Conservation (phyloP, 805 yeast species). For the Lipomyces yamadae region DNA sequence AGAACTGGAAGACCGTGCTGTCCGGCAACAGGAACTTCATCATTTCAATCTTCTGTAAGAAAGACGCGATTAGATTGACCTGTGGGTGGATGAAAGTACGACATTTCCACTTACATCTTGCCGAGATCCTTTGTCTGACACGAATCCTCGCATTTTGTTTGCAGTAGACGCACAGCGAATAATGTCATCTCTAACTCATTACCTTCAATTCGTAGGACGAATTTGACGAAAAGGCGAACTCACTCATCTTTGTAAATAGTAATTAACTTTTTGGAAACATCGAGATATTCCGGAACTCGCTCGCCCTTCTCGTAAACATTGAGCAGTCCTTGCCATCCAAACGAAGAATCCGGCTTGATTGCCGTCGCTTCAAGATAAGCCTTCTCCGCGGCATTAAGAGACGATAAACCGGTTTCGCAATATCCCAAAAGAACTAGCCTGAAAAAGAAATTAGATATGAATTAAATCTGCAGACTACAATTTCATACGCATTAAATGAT, state of each 20-base stretch:
- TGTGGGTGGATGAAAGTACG: not conserved
- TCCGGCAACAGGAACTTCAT: slow-evolving; percentile 43
- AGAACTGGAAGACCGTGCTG: slow-evolving; percentile 39
- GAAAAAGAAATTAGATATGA: not conserved
- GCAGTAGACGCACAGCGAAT: slow-evolving; percentile 38
- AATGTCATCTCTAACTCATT: slow-evolving; percentile 34
- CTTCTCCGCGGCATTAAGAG: slow-evolving; percentile 55
- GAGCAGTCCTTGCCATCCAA: slow-evolving; percentile 84
- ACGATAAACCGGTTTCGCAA: slow-evolving; percentile 38
- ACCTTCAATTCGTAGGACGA: not conserved
- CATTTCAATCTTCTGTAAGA: slow-evolving; percentile 27
- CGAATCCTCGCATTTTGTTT: slow-evolving; percentile 33
- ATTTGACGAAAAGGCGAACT: not conserved
- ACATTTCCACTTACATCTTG: slow-evolving; percentile 28
- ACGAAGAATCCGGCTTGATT: slow-evolving; percentile 51
- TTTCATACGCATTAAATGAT: slow-evolving; percentile 66
- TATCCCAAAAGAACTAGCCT: slow-evolving; percentile 34
- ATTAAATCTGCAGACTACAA: slow-evolving; percentile 2
- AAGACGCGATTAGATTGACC: not conserved
- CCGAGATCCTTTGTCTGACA: slow-evolving; percentile 30
- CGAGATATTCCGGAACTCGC: slow-evolving; percentile 36
- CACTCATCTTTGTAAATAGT: slow-evolving; percentile 32
- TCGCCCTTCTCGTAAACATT: slow-evolving; percentile 38
- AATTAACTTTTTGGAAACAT: slow-evolving; percentile 36
- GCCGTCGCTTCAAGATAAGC: slow-evolving; percentile 54